Percentiles rank a stretch among this genome's conserved stretches.
phyloP scores from a whole-genome alignment of 306 rosid species.

The Crotalaria pallida region DNA sequence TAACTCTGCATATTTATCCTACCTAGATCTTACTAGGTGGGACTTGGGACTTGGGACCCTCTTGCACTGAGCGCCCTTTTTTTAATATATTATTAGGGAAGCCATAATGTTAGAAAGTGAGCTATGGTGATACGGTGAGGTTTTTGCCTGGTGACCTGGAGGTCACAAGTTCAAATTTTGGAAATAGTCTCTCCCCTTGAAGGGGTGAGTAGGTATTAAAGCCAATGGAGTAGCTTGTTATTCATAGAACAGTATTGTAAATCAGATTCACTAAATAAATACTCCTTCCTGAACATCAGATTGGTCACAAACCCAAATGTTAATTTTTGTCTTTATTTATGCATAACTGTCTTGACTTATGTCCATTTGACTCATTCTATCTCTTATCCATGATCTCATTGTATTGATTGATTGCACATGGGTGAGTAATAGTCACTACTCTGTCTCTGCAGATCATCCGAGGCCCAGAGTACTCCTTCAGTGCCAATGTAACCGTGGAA shows the following conservation, averaged over 20 bases:
- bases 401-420: neutral
- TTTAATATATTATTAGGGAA: neutral
- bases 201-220: neutral
- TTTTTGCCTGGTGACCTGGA: too few species aligned
- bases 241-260: neutral
- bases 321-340: neutral
- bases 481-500: conserved; percentile 75
- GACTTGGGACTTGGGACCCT: too few species aligned
- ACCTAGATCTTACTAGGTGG: too few species aligned
- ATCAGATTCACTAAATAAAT: neutral
- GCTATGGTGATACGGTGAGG: too few species aligned
- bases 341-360: neutral
- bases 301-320: neutral
- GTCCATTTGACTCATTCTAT: neutral
- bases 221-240: neutral
- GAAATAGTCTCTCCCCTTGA: too few species aligned
- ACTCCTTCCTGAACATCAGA: neutral
- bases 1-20: too few species aligned
- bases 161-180: too few species aligned
- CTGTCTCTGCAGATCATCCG: conserved; percentile 60
- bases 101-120: neutral
- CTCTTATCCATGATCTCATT: neutral
- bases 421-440: neutral
- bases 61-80: neutral
- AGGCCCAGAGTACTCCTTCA: conserved; percentile 61